Evolutionary conservation across 139 green algal genomes (phyloP), one percentile per base, ranked within the genome.

Genomic region (Penium margaritaceum): DNA sequence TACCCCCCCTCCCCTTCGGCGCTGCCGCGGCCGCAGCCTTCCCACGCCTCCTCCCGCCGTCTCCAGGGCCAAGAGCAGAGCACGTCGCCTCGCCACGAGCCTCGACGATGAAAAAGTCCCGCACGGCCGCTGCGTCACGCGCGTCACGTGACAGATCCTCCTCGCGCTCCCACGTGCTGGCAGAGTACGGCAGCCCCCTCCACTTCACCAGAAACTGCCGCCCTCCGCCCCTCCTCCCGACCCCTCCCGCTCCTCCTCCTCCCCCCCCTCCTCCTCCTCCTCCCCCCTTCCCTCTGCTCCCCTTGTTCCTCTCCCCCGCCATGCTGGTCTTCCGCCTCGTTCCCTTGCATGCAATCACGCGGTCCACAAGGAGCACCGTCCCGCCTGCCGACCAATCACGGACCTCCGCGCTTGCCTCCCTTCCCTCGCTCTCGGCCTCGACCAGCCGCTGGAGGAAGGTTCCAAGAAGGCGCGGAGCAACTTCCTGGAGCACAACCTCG

Each of bases 151-250:
- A 4, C n/a, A 75, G 36, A 14, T 38, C 68, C n/a, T 32, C 30
- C 44, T 75, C 68, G 4, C 17, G 21, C 68, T 68, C 68, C 27
- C 35, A 51, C 47, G 68, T 75, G 24, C 24, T 21, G 15, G n/a
- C 29, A 14, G 29, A 27, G 57, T 75, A 75, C 24, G 21, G 32
- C 17, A 75, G 57, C 29, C 46, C 68, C n/a, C 37, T 35, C 68
- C 68, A 75, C 57, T 75, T 75, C 19, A 75, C 68, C n/a, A 75
- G 47, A 32, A 64, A 71, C 5, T 32, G 29, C n/a, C n/a, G n/a
- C n/a, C 63, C n/a, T n/a, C 63, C 7, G 24, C 5, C 66, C 27
- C 32, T 38, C n/a, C 41, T 33, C n/a, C 33, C 32, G 29, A 17
- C 38, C 47, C 1, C 33, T 63, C 51, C n/a, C n/a, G 30, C 15